Percentiles rank a stretch among this genome's conserved stretches.
phyloP scores from a whole-genome alignment of 208 protist genomes.

The Leishmania aethiopica region DNA sequence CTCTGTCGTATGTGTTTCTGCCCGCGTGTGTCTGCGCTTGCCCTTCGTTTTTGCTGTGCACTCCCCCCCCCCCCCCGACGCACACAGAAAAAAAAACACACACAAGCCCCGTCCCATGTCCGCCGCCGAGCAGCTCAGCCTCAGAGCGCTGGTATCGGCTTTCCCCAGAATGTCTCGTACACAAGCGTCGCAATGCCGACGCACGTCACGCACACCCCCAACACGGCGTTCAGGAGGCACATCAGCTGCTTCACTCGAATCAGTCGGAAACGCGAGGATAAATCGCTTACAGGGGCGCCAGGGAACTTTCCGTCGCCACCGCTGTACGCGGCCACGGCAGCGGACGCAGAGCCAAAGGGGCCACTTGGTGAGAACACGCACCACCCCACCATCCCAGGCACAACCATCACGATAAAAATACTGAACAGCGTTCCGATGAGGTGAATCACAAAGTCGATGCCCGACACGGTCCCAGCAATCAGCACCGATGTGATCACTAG shows the following conservation, averaged over 20 bases:
- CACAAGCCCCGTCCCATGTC: too few species aligned
- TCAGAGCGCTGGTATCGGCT: not conserved
- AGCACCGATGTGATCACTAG: constrained; percentile 52
- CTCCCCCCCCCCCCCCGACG: too few species aligned
- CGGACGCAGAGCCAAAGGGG: constrained; percentile 19
- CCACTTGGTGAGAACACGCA: constrained; percentile 47
- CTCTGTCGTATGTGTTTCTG: not conserved
- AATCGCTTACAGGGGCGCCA: not conserved
- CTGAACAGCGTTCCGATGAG: constrained; percentile 67
- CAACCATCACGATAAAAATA: constrained; percentile 66
- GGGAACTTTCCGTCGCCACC: not conserved
- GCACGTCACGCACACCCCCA: constrained; percentile 45
- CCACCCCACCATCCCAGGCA: constrained; percentile 57
- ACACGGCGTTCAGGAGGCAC: constrained; percentile 32
- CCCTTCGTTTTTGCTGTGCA: not conserved
- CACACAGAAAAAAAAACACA: too few species aligned
- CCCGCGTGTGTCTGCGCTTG: not conserved
- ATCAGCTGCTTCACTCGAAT: constrained; percentile 39
- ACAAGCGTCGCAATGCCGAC: constrained; percentile 38
- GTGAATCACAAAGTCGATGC: constrained; percentile 74
- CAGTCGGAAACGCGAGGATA: constrained; percentile 25
- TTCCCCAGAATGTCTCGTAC: constrained; percentile 12
- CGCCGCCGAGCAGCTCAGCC: not conserved
- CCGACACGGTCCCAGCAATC: constrained; percentile 49
- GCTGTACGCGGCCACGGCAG: constrained; percentile 6